Evolutionary conservation across 345 rosid species (phyloP).

Genomic region (Capsella bursapastoris): DNA sequence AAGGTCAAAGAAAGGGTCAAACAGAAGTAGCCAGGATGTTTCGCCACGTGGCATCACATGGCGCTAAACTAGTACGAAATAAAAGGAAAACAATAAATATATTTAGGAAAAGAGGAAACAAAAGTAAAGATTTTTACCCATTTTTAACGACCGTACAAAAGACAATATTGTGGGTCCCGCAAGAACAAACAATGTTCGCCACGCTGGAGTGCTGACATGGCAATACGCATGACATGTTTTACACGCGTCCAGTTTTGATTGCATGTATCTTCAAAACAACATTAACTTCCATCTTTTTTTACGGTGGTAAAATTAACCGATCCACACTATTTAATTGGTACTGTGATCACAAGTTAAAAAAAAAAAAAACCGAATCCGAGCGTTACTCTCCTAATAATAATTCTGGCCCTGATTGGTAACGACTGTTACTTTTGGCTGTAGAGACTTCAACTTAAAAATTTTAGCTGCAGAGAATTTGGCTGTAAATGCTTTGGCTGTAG

Average conservation of each 20-base stretch:
- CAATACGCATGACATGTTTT: neutral
- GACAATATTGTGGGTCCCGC: slow-evolving; percentile 33
- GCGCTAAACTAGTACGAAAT: slow-evolving; percentile 39
- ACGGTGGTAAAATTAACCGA: neutral
- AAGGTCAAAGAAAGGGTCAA: slow-evolving; percentile 30
- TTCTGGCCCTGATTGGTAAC: neutral
- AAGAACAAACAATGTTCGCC: slow-evolving; percentile 3
- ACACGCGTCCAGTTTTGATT: slow-evolving; percentile 28
- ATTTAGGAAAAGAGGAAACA: slow-evolving; percentile 1
- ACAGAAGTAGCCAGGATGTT: slow-evolving; percentile 25
- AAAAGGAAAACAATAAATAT: neutral
- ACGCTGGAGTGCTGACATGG: slow-evolving; percentile 36
- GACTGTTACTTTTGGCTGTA: no score
- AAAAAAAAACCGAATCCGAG: slow-evolving; percentile 22
- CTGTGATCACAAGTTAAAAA: slow-evolving; percentile 16
- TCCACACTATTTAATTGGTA: slow-evolving; percentile 23
- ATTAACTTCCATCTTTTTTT: neutral
- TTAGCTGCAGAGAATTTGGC: no score
- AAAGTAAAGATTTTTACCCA: slow-evolving; percentile 28
- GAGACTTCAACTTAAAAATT: no score
- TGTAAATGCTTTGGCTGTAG: no score
- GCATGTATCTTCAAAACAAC: neutral
- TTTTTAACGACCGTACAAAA: slow-evolving; percentile 43
- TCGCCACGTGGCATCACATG: slow-evolving; percentile 42
- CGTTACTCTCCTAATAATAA: slow-evolving; percentile 29